A percentile compares a stretch with the other conserved stretches of the same genome.
These are phyloP conservation scores for Picea glauca DNA, from an alignment of 75 land plant species.

Conservation along the genomic window DNA sequence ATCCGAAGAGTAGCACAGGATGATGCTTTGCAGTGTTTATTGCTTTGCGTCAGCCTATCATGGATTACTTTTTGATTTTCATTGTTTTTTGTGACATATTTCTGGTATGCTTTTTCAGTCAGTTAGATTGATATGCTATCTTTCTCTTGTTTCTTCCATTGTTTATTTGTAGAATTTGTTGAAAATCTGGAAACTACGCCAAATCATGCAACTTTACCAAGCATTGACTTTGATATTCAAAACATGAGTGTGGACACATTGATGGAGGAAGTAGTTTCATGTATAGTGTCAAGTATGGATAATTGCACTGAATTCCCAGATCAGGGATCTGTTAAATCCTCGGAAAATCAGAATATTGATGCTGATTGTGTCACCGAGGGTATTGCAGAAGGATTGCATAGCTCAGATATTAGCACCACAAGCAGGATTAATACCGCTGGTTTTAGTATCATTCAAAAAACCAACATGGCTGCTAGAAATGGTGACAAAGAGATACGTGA, in stretches of 20 bases:
- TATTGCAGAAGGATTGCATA: background rate
- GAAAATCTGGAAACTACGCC: background rate
- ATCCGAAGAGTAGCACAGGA: no score
- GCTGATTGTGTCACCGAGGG: background rate
- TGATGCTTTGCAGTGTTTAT: no score
- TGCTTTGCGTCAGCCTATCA: no score
- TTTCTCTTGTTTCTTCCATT: background rate
- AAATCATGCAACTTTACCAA: background rate
- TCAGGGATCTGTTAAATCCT: background rate
- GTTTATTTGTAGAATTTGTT: background rate
- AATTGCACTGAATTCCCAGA: background rate
- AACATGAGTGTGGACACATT: constrained; percentile 5
- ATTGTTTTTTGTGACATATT: no score
- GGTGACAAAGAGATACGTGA: background rate
- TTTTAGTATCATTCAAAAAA: background rate
- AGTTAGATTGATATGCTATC: background rate
- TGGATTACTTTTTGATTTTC: no score
- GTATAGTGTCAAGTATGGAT: background rate
- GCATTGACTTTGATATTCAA: background rate
- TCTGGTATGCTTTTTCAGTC: no score
- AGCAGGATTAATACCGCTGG: background rate
- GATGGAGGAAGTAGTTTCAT: constrained; percentile 8
- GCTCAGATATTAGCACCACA: background rate
- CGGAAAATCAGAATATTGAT: background rate
- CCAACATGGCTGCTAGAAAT: background rate